Base-by-base conservation (phyloP, 2,329 filamentous ascomycete genomes). In the Coleophoma crateriformis region DNA sequence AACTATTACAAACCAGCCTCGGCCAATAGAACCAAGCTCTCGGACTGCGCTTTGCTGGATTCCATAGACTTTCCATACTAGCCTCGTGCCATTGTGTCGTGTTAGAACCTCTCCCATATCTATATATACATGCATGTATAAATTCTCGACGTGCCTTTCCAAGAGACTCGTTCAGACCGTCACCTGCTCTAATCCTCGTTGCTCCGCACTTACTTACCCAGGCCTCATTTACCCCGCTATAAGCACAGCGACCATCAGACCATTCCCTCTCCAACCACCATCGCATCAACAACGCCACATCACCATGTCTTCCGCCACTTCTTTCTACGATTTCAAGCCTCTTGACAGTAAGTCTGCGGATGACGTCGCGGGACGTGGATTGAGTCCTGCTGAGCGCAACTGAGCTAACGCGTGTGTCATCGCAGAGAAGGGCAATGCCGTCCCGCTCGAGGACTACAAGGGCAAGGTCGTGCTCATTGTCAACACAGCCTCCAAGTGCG, bases 401-500 rank as follows among this genome's bases (percentile, higher is more conserved):
- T 8, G 11, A 38, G 35, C 35, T 38, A 38, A 38, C 15, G 13
- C 5, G 15, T 38, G 35, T 4, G 13, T 7, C 14, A n/a, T 7
- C 15, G 59, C 64, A 90, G 85, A 90, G 67, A 85, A 84, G 68
- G 90, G 90, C 68, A 66, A 81, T 49, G 79, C 87, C 58, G 85
- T 85, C 66, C 75, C 83, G 52, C 78, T 97, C 58, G 65, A 74
- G 58, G 71, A 84, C 54, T 88, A 90, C 73, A 83, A 88, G 69
- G 88, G 87, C 79, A 97, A 97, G 72, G 92, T 97, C 60, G 82
- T 97, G 61, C 85, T 99, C 53, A 78, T 96, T 63, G 90, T 99
- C 74, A 99, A 99, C 82, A 96, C 92, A 1, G 94, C 94, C 60
- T 95, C 89, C 69, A 96, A 97, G 77, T 99, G 94, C 77, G 92